phyloP scores from a whole-genome alignment of 306 rosid genomes.

The Corylus avellana region DNA sequence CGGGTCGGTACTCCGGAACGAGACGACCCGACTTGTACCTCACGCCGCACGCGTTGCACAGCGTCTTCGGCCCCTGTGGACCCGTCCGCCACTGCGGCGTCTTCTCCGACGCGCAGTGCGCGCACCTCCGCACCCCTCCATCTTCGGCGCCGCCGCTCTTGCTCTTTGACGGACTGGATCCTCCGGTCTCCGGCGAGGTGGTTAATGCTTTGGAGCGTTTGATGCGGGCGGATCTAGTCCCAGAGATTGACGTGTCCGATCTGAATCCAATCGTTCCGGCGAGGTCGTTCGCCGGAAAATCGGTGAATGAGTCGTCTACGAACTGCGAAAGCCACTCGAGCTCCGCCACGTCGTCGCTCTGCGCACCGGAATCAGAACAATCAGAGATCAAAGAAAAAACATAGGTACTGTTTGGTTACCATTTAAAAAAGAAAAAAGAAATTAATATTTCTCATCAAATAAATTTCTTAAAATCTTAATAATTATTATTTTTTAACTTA shows the following conservation, averaged over 20 bases:
- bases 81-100: slow-evolving; percentile 79
- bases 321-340: slow-evolving; percentile 70
- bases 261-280: not conserved
- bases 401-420: not conserved
- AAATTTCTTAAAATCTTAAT: no score
- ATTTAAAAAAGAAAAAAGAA: not conserved
- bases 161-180: not conserved
- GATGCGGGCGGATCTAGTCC: slow-evolving; percentile 26
- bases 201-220: slow-evolving; percentile 24
- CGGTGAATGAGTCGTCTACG: slow-evolving; percentile 61
- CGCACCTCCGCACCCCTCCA: slow-evolving; percentile 33
- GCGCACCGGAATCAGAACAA: not conserved
- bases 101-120: slow-evolving; percentile 62
- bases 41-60: slow-evolving; percentile 71
- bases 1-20: slow-evolving; percentile 66
- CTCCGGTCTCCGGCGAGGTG: not conserved
- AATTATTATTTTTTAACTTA: no score
- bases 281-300: slow-evolving; percentile 14
- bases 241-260: slow-evolving; percentile 33
- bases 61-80: slow-evolving; percentile 68
- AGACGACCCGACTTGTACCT: slow-evolving; percentile 66
- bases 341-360: slow-evolving; percentile 49
- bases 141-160: not conserved
- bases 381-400: not conserved
- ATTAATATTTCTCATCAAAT: not conserved